Conservation (phyloP, 805 yeast species). For the Myxozyma melibiosi region DNA sequence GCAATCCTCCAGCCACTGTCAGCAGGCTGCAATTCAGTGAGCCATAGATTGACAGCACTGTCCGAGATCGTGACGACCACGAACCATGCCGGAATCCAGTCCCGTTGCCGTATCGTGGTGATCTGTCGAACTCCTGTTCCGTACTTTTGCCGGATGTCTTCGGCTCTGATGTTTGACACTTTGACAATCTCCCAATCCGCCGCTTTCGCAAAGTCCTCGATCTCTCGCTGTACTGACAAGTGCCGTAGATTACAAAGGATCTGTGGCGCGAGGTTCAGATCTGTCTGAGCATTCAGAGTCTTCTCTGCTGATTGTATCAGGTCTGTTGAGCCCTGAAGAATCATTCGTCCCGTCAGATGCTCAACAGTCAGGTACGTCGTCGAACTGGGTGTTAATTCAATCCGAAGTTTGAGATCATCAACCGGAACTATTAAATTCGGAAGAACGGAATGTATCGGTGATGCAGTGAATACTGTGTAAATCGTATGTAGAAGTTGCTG, state of each 20-base stretch:
- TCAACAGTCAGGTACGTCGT: constrained; percentile 30
- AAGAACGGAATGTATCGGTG: constrained; percentile 14
- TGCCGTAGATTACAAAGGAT: constrained; percentile 25
- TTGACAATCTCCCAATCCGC: constrained; percentile 32
- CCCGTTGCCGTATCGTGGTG: constrained; percentile 20
- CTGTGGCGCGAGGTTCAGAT: constrained; percentile 17
- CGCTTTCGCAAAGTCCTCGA: constrained; percentile 17
- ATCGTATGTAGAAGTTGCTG: constrained; percentile 26
- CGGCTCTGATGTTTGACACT: constrained; percentile 26
- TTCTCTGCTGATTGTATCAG: constrained; percentile 26
- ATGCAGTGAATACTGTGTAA: constrained; percentile 6
- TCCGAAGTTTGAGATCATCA: constrained; percentile 22
- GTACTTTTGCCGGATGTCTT: constrained; percentile 30
- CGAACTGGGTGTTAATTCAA: constrained; percentile 26
- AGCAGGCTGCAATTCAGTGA: constrained; percentile 24
- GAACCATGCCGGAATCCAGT: constrained; percentile 34
- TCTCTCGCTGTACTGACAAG: constrained; percentile 28
- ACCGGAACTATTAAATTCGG: constrained; percentile 23
- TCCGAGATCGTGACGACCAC: constrained; percentile 26
- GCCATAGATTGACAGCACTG: constrained; percentile 17
- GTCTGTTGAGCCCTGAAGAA: constrained; percentile 24
- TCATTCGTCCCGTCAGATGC: constrained; percentile 29
- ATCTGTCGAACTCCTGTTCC: constrained; percentile 23
- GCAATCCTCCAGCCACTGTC: constrained; percentile 33
- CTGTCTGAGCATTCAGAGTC: constrained; percentile 24